Evolutionary conservation across 371 early-diverging fungal species (phyloP), one percentile per base, ranked within the genome.

Genomic region (Sporodiniella umbellata): DNA sequence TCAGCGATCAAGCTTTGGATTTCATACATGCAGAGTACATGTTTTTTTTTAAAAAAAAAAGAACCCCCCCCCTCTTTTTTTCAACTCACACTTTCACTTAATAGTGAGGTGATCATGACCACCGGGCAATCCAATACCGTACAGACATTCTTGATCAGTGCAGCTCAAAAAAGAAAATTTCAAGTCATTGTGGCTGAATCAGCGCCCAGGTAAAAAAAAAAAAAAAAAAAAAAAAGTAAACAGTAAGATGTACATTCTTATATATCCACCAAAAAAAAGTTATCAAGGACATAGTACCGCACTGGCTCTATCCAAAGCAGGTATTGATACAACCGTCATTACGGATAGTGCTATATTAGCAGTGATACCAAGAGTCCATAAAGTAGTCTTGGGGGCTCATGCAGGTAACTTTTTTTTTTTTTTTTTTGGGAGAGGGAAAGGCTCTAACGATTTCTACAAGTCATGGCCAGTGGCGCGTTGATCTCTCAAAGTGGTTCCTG

Each of bases 351-450:
- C 96, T 1, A 86, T 94, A 12, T 95, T 93, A 83, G 96, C 96
- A 3, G 86, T 95, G 49, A 96, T 98, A 96, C 89, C 96, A 42
- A 85, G 96, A 43, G 95, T 96, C 17, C 94, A 96, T 81, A 98
- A 96, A 71, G 96, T 98, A 23, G 93, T 98, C 22, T 64, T 98
- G 38, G 96, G 96, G 17, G 85, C 94, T 0, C 94, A 95, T 57
- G 92, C 94, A 26, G 53, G 44, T 51, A 43, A 43, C n/a, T n/a
- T n/a, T n/a, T n/a, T n/a, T n/a, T n/a, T n/a, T n/a, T n/a, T n/a
- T n/a, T n/a, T n/a, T n/a, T n/a, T n/a, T n/a, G n/a, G n/a, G n/a
- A n/a, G n/a, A n/a, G n/a, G n/a, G n/a, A n/a, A n/a, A n/a, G n/a
- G n/a, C n/a, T n/a, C n/a, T n/a, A n/a, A n/a, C n/a, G n/a, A n/a